phyloP scores from a whole-genome alignment of 1,284 basidiomycete genomes.

The Sporisorium sorghi region DNA sequence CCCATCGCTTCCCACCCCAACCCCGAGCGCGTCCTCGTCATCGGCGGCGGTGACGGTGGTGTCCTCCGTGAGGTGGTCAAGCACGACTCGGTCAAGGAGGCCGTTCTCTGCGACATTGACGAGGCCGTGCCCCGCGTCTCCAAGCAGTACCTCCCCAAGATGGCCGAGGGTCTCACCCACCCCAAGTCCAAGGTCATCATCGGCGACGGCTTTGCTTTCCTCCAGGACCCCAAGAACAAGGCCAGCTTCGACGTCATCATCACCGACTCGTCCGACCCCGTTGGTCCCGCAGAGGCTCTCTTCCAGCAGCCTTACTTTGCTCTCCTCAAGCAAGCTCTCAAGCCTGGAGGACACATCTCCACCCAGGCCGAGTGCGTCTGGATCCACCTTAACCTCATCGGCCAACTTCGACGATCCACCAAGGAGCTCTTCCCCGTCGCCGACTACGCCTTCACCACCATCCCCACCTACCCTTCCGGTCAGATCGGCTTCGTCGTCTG shows the following conservation, averaged over 20 bases:
- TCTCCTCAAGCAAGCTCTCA: constrained; percentile 87
- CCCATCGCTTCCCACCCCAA: constrained; percentile 95
- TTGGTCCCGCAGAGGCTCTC: constrained; percentile 91
- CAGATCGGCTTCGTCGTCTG: constrained; percentile 96
- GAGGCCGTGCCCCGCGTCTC: constrained; percentile 97
- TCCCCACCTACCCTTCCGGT: constrained; percentile 96
- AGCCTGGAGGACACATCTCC: constrained; percentile 91
- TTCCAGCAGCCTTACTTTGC: constrained; percentile 99
- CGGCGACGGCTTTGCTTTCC: constrained; percentile 97
- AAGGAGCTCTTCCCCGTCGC: constrained; percentile 83
- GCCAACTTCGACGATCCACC: constrained; percentile 80
- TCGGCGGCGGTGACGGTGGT: constrained; percentile 82
- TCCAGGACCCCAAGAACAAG: constrained; percentile 85
- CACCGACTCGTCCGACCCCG: constrained; percentile 96
- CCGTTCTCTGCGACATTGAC: constrained; percentile 97
- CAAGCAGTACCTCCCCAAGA: constrained; percentile 91
- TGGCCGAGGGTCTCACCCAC: constrained; percentile 86
- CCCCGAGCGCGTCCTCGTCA: constrained; percentile 94
- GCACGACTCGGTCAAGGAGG: constrained; percentile 89
- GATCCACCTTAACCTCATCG: constrained; percentile 91
- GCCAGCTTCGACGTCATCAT: constrained; percentile 91
- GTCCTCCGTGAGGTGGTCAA: constrained; percentile 97
- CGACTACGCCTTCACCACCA: constrained; percentile 95
- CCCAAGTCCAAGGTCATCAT: constrained; percentile 88
- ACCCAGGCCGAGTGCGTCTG: constrained; percentile 97